These are phyloP conservation scores for Fagopyrum tataricum DNA, from an alignment of 148 eudicot genomes.

Conservation along the genomic window DNA sequence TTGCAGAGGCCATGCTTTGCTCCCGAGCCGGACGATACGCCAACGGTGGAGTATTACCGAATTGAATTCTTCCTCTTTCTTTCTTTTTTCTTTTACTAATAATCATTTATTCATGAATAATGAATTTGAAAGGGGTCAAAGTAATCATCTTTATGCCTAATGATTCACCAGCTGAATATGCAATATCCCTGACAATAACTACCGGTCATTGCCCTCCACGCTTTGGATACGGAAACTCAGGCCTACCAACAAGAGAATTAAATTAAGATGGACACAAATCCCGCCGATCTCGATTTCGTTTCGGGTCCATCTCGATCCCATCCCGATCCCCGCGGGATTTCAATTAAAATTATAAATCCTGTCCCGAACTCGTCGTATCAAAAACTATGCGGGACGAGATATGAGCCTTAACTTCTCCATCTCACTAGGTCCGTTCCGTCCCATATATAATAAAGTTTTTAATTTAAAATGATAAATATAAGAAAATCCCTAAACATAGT, in stretches of 20 bases:
- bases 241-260: neutral
- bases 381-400: too few species aligned
- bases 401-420: too few species aligned
- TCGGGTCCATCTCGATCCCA: too few species aligned
- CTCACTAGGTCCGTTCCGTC: too few species aligned
- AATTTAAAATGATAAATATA: too few species aligned
- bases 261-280: too few species aligned
- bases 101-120: slow-evolving; percentile 6
- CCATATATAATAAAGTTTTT: too few species aligned
- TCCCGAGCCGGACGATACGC: neutral
- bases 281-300: too few species aligned
- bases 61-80: neutral
- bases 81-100: neutral
- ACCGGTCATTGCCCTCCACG: neutral
- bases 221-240: neutral
- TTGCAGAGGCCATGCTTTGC: neutral
- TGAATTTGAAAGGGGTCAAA: slow-evolving; percentile 4
- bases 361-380: too few species aligned
- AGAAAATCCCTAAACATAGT: too few species aligned
- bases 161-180: neutral
- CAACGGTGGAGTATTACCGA: neutral
- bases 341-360: too few species aligned
- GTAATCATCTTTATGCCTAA: neutral
- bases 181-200: neutral
- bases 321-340: too few species aligned